Evolutionary conservation across 108 stramenopile species (phyloP).

Genomic region (Skeletonema grethae): DNA sequence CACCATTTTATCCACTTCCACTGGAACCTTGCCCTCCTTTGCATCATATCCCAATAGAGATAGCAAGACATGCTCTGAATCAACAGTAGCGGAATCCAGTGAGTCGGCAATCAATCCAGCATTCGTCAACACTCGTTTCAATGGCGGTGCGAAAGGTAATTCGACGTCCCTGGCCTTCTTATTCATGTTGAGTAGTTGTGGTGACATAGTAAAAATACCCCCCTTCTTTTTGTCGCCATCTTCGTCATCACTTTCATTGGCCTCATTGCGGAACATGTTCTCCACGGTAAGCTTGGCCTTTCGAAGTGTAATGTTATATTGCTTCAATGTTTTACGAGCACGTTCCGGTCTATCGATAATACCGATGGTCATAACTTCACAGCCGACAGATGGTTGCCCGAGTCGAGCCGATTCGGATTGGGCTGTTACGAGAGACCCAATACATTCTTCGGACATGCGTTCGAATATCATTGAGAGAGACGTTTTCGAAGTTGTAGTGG

Average conservation of each 20-base stretch:
- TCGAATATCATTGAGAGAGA: conserved; percentile 63
- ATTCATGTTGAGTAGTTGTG: conserved; percentile 45
- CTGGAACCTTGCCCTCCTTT: conserved; percentile 25
- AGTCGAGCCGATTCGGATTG: conserved; percentile 59
- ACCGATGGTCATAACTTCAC: conserved; percentile 66
- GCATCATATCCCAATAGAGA: conserved; percentile 67
- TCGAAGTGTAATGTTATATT: conserved; percentile 52
- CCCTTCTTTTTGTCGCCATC: conserved; percentile 24
- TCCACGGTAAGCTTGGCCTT: conserved; percentile 40
- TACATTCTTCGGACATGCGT: conserved; percentile 77
- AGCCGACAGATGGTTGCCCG: conserved; percentile 44
- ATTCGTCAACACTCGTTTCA: conserved; percentile 51
- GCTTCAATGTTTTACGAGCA: conserved; percentile 52
- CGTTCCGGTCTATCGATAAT: conserved; percentile 67
- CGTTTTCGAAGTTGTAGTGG: conserved; percentile 7
- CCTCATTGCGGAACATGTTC: conserved; percentile 44
- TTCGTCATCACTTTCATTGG: conserved; percentile 33
- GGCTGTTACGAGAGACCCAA: conserved; percentile 61
- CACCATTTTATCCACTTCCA: conserved; percentile 33
- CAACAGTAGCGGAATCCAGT: conserved; percentile 47
- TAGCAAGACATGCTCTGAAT: conserved; percentile 73
- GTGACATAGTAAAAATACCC: conserved; percentile 33
- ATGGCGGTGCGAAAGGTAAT: conserved; percentile 65
- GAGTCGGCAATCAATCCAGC: conserved; percentile 67
- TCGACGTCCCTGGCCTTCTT: conserved; percentile 56